Evolutionary conservation across 805 yeast species (phyloP).

Genomic region (Kluyveromyces dobzhanskii): DNA sequence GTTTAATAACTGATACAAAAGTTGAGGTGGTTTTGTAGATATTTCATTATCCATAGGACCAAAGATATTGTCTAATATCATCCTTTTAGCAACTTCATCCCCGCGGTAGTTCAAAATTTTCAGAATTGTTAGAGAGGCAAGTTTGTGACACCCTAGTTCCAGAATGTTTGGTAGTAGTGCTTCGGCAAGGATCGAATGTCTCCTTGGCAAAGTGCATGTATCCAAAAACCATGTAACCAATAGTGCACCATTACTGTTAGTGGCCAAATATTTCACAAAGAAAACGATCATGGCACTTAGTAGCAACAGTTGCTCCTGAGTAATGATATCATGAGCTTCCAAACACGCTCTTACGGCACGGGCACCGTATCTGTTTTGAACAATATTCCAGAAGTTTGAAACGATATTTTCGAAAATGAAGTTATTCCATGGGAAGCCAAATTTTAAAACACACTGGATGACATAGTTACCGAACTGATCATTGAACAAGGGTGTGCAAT

Average conservation of each 20-base stretch:
- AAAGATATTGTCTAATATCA: constrained; percentile 58
- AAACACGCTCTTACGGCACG: constrained; percentile 90
- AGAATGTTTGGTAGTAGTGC: constrained; percentile 54
- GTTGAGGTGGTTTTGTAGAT: constrained; percentile 33
- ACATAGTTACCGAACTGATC: constrained; percentile 98
- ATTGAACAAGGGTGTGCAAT: constrained; percentile 74
- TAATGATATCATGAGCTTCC: constrained; percentile 59
- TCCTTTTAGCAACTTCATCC: constrained; percentile 52
- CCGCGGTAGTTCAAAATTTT: constrained; percentile 67
- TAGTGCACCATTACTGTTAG: constrained; percentile 81
- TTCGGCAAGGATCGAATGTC: constrained; percentile 58
- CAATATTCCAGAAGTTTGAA: constrained; percentile 68
- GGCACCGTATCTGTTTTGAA: constrained; percentile 89
- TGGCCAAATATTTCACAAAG: constrained; percentile 69
- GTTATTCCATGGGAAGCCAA: constrained; percentile 81
- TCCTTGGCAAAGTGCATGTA: constrained; percentile 58
- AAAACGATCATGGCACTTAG: constrained; percentile 72
- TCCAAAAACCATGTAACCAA: constrained; percentile 92
- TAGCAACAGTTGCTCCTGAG: constrained; percentile 58
- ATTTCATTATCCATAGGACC: constrained; percentile 34
- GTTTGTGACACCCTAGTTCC: constrained; percentile 64
- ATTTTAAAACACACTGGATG: constrained; percentile 85
- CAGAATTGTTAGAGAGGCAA: constrained; percentile 75
- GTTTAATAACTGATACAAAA: constrained; percentile 49
- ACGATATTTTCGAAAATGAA: constrained; percentile 80